Conservation (phyloP, 2,329 filamentous ascomycete species). For the Diaporthe eres region DNA sequence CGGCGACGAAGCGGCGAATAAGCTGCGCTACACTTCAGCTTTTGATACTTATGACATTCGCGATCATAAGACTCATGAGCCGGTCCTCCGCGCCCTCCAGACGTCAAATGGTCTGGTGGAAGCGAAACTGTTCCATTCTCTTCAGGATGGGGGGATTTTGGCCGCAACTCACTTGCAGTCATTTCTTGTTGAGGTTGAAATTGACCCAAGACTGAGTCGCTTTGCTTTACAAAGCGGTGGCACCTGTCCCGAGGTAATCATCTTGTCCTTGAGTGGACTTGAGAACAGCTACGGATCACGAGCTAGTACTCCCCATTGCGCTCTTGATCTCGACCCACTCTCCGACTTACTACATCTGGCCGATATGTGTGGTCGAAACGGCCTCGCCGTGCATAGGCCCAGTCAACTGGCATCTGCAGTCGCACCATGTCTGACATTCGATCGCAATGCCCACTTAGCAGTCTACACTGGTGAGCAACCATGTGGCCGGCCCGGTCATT, state of each 20-base stretch:
- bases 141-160: constrained; percentile 1
- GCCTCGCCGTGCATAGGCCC: constrained; percentile 23
- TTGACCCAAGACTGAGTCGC: constrained; percentile 3
- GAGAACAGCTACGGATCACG: neutral
- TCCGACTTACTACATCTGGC: neutral
- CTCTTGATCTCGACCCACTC: constrained; percentile 2
- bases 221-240: constrained; percentile 23
- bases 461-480: constrained; percentile 35
- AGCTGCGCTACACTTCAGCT: neutral
- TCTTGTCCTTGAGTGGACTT: neutral
- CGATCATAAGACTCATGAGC: constrained; percentile 21
- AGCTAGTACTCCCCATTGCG: too few relatives aligned
- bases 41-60: constrained; percentile 7
- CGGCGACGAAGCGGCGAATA: neutral
- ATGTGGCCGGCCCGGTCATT: constrained; percentile 2
- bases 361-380: neutral
- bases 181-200: neutral
- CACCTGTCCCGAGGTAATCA: neutral
- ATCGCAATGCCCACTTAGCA: constrained; percentile 27
- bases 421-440: constrained; percentile 29
- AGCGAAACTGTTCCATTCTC: neutral
- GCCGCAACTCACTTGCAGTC: constrained; percentile 14
- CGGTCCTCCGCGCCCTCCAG: neutral
- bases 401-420: constrained; percentile 23
- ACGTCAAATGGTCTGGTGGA: constrained; percentile 19